These are phyloP conservation scores for Microascus cirrosus DNA, from an alignment of 2,329 filamentous ascomycete genomes.

Conservation along the genomic window DNA sequence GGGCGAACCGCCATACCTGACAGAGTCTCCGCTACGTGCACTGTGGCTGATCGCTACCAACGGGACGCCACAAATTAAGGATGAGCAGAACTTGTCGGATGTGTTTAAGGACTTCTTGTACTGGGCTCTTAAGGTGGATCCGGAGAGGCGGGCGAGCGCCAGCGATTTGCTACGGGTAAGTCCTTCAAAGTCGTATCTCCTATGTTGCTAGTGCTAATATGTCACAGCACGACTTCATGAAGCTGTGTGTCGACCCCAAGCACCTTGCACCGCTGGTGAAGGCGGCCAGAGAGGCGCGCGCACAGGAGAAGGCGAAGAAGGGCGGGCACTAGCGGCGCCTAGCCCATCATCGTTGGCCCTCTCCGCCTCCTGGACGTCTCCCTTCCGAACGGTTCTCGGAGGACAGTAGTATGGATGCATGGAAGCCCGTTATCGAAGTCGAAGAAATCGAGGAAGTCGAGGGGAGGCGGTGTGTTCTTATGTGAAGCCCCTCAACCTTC, in stretches of 20 bases:
- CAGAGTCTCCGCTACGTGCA: slow-evolving; percentile 84
- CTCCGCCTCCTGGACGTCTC: not conserved
- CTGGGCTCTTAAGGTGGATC: slow-evolving; percentile 91
- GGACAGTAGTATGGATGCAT: not conserved
- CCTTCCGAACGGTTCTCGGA: not conserved
- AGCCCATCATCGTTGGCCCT: not conserved
- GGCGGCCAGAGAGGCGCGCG: slow-evolving; percentile 73
- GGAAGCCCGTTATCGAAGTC: not conserved
- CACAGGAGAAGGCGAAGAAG: slow-evolving; percentile 72
- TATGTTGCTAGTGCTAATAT: not conserved
- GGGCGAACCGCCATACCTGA: slow-evolving; percentile 92
- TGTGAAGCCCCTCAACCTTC: not conserved
- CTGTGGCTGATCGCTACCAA: slow-evolving; percentile 96
- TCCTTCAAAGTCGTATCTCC: slow-evolving; percentile 16
- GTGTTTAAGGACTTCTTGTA: slow-evolving; percentile 87
- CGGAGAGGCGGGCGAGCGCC: slow-evolving; percentile 90
- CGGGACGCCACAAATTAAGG: slow-evolving; percentile 89
- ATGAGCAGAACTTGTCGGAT: slow-evolving; percentile 68
- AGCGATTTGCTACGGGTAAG: slow-evolving; percentile 86
- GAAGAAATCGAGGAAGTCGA: not conserved
- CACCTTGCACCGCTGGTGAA: slow-evolving; percentile 80
- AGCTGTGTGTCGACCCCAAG: slow-evolving; percentile 58
- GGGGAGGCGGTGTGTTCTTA: not conserved
- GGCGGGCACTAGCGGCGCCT: slow-evolving; percentile 3
- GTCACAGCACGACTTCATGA: slow-evolving; percentile 68